Evolutionary conservation across 2,329 filamentous ascomycete species (phyloP).

Genomic region (Curvularia lunata): DNA sequence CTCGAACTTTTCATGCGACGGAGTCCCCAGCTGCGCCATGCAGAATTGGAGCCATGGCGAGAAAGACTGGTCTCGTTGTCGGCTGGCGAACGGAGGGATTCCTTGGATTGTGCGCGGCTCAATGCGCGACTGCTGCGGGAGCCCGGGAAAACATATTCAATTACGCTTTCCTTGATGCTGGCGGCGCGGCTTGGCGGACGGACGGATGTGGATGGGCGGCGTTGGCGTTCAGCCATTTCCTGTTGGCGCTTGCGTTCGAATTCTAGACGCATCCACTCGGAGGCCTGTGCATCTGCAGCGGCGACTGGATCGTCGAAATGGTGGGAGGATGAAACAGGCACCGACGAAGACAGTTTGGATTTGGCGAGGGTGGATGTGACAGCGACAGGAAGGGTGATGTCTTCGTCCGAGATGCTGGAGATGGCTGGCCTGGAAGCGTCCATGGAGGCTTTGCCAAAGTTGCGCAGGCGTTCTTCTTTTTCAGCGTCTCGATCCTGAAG

Average conservation of each 20-base stretch:
- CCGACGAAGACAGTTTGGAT: slow-evolving; percentile 25
- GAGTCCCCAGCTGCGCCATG: slow-evolving; percentile 51
- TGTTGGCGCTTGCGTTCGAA: slow-evolving; percentile 50
- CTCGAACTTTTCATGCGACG: slow-evolving; percentile 44
- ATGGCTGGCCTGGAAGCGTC: slow-evolving; percentile 29
- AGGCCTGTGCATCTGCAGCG: slow-evolving; percentile 49
- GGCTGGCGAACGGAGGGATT: slow-evolving; percentile 35
- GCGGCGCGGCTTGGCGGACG: slow-evolving; percentile 45
- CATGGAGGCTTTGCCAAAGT: slow-evolving; percentile 28
- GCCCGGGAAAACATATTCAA: slow-evolving; percentile 52
- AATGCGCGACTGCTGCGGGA: slow-evolving; percentile 30
- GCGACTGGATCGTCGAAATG: slow-evolving; percentile 44
- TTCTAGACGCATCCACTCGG: slow-evolving; percentile 55
- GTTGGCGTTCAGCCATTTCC: slow-evolving; percentile 28
- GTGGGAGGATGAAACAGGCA: slow-evolving; percentile 40
- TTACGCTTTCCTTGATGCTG: slow-evolving; percentile 50
- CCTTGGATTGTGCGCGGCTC: slow-evolving; percentile 45
- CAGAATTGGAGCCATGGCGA: slow-evolving; percentile 35
- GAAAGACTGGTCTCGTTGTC: slow-evolving; percentile 26
- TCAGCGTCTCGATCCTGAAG: slow-evolving; percentile 30
- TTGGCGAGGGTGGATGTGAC: slow-evolving; percentile 52
- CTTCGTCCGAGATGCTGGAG: slow-evolving; percentile 41
- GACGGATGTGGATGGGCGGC: slow-evolving; percentile 28
- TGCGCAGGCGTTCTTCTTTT: slow-evolving; percentile 31
- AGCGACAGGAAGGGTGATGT: slow-evolving; percentile 52